Percentiles rank a stretch among this genome's conserved stretches.
These are phyloP conservation scores for Salix viminalis DNA, from an alignment of 345 rosid species.

Conservation along the genomic window DNA sequence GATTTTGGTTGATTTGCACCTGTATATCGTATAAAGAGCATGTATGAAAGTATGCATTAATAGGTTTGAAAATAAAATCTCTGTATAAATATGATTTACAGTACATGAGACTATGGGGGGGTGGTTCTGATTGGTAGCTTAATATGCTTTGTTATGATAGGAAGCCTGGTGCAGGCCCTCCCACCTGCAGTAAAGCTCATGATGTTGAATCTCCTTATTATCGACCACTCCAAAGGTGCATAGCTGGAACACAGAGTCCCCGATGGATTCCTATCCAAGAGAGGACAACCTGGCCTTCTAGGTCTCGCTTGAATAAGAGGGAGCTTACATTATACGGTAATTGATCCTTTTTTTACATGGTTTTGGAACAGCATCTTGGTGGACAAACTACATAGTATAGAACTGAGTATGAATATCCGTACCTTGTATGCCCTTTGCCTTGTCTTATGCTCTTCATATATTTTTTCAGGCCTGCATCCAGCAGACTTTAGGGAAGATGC, in stretches of 20 bases:
- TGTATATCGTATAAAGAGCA: not conserved
- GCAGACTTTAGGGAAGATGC: constrained; percentile 67
- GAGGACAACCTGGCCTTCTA: constrained; percentile 78
- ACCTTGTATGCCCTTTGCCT: not conserved
- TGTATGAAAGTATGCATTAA: not conserved
- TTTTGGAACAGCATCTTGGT: not conserved
- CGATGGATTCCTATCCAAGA: constrained; percentile 88
- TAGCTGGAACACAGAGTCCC: constrained; percentile 72
- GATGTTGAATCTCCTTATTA: constrained; percentile 90
- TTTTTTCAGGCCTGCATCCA: constrained; percentile 54
- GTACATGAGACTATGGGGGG: constrained; percentile 13
- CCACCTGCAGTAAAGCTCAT: constrained; percentile 67
- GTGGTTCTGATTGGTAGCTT: constrained; percentile 17
- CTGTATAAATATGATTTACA: not conserved
- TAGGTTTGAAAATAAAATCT: not conserved
- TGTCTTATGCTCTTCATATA: not conserved
- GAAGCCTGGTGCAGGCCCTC: constrained; percentile 72
- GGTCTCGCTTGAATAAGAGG: constrained; percentile 64
- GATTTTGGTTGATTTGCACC: not conserved
- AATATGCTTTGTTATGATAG: constrained; percentile 35
- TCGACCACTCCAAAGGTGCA: constrained; percentile 77
- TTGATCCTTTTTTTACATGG: not conserved
- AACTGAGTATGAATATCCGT: not conserved
- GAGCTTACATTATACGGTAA: constrained; percentile 82
- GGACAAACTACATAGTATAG: not conserved